Base-by-base conservation (phyloP, 768 basidiomycete genomes). In the Suillus luteus region DNA sequence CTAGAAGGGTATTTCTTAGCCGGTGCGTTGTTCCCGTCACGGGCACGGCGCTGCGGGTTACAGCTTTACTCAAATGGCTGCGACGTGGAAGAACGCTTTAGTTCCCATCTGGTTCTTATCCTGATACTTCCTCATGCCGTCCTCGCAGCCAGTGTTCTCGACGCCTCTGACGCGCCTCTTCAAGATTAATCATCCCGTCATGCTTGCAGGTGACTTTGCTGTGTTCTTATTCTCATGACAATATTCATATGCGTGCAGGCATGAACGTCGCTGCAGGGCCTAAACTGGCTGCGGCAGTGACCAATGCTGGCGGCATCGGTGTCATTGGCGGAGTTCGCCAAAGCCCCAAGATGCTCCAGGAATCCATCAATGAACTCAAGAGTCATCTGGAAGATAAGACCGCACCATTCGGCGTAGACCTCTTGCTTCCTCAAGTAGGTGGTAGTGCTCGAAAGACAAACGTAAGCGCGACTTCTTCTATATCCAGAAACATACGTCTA, bases 181-280 rank as follows among this genome's bases (percentile, higher is more conserved):
- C 79, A 82, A 80, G 49, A 88, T 94, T 65, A 86, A 85, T 75
- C 93, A 94, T 71, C 93, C 93, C 6, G 88, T 94, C 72, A 87
- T 94, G 85, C 82, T 94, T 35, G 93, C 92, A 68, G 91, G 89
- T 73, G 70, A 62, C 70, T 64, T 15, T 37, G 55, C 19, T 19
- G 24, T 41, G 15, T 6, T 57, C 37, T 54, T 19, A 49, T 62
- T 35, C n/a, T 61, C 61, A 49, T 64, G 44, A 9, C 14, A 35
- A 35, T 54, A 12, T 15, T 41, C 35, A 71, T 57, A 15, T 48
- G 49, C 27, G 24, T 54, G 46, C 6, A 74, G 73, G 73, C 27
- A 93, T 94, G 92, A 93, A 92, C 71, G 87, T 94, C 38, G 93
- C 92, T 59, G 91, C 93, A 55, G 92, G 92, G 7, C 91, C 93